Percentiles rank a stretch among this genome's conserved stretches.
These are phyloP conservation scores for Hypoxylon trugodes DNA, from an alignment of 495 filamentous ascomycete species.

Conservation along the genomic window DNA sequence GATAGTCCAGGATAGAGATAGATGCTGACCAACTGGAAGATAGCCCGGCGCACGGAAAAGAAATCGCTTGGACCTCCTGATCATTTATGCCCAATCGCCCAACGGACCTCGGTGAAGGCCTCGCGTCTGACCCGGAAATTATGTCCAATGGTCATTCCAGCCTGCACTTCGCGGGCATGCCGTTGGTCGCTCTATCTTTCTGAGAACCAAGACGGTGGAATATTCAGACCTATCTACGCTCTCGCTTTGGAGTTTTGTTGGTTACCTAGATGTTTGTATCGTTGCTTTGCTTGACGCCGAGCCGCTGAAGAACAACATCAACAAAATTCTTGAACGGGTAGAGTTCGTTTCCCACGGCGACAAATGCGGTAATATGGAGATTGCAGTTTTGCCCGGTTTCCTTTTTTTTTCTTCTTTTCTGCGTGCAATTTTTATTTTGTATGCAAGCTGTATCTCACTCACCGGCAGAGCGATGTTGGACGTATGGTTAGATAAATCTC, in stretches of 20 bases:
- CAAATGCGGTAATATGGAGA: constrained; percentile 30
- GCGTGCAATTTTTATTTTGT: too few species aligned
- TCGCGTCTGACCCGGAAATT: constrained; percentile 50
- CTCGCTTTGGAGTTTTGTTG: constrained; percentile 4
- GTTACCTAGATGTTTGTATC: constrained; percentile 5
- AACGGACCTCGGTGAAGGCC: constrained; percentile 46
- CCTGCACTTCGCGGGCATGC: constrained; percentile 31
- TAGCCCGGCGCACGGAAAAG: constrained; percentile 47
- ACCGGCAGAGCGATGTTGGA: constrained; percentile 18
- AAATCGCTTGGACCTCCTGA: constrained; percentile 50
- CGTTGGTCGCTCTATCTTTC: constrained; percentile 44
- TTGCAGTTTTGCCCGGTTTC: constrained; percentile 3
- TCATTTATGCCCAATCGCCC: constrained; percentile 49
- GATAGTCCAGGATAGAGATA: constrained; percentile 46
- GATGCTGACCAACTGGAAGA: constrained; percentile 51
- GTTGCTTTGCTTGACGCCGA: constrained; percentile 9
- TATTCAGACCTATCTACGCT: constrained; percentile 28
- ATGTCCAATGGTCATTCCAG: constrained; percentile 49
- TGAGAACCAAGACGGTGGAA: constrained; percentile 28
- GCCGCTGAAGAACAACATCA: constrained; percentile 33
- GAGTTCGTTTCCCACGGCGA: constrained; percentile 20
- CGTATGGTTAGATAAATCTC: constrained; percentile 1
- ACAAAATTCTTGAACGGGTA: constrained; percentile 6
- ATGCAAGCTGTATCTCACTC: constrained; percentile 10
- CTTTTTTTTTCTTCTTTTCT: constrained; percentile 6